Conservation (phyloP, 331 rosid genomes). For the Prunus yedoensis region DNA sequence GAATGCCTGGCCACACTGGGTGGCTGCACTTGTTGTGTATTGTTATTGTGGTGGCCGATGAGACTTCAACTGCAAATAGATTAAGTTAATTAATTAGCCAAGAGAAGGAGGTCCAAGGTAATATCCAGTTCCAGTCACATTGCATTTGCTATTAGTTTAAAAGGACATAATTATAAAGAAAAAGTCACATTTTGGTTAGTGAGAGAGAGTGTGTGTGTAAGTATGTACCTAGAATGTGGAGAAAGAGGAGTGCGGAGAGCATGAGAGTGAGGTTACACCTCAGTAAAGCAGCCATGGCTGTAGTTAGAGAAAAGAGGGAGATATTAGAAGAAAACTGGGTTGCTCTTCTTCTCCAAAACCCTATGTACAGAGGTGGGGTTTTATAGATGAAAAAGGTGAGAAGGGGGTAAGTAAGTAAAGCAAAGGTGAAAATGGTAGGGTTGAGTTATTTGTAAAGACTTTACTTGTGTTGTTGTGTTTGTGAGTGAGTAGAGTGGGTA, state of each 20-base stretch:
- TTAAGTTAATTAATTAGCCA: not conserved
- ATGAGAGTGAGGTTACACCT: conserved; percentile 35
- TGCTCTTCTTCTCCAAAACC: not conserved
- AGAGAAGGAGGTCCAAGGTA: too few relatives aligned
- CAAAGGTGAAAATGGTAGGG: not conserved
- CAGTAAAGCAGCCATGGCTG: conserved; percentile 41
- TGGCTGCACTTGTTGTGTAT: conserved; percentile 71
- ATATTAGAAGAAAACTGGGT: not conserved
- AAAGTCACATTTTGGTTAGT: conserved; percentile 10
- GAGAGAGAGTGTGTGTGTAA: too few relatives aligned
- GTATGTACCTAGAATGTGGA: conserved; percentile 42
- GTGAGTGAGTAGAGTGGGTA: not conserved
- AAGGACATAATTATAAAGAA: too few relatives aligned
- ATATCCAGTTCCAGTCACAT: too few relatives aligned
- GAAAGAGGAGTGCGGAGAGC: conserved; percentile 35
- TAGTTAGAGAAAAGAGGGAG: not conserved
- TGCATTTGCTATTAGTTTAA: too few relatives aligned
- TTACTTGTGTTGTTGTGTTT: too few relatives aligned
- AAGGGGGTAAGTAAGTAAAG: not conserved
- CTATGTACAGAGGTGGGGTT: not conserved
- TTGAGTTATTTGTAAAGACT: not conserved
- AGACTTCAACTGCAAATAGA: conserved; percentile 27
- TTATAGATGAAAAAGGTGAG: conserved; percentile 20
- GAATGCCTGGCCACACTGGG: conserved; percentile 95
- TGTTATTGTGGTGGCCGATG: conserved; percentile 46